Percentiles rank a stretch among this genome's conserved stretches.
phyloP scores from a whole-genome alignment of 2,329 filamentous ascomycete species.

The Botrytis aclada region DNA sequence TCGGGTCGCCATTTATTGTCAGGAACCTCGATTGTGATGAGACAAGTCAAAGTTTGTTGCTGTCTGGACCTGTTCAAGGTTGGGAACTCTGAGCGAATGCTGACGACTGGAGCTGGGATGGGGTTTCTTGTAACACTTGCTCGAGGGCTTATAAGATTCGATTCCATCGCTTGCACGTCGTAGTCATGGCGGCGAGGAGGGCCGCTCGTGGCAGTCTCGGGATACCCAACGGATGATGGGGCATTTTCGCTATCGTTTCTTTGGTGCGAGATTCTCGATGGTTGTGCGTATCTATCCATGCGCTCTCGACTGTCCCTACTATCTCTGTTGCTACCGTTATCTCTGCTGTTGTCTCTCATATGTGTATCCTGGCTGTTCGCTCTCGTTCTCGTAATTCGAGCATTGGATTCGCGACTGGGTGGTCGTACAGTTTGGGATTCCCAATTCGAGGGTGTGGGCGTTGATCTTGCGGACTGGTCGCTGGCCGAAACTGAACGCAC shows the following conservation, averaged over 20 bases:
- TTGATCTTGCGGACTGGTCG: constrained; percentile 46
- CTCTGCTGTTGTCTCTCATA: constrained; percentile 40
- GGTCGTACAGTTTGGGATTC: constrained; percentile 58
- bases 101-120: constrained; percentile 88
- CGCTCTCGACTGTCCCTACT: constrained; percentile 48
- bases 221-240: constrained; percentile 75
- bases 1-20: constrained; percentile 89
- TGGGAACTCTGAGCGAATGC: constrained; percentile 93
- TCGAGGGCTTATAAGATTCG: constrained; percentile 71
- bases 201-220: constrained; percentile 68
- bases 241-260: constrained; percentile 76
- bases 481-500: constrained; percentile 75
- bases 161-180: constrained; percentile 94
- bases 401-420: constrained; percentile 45
- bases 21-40: constrained; percentile 90
- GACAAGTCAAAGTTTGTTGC: constrained; percentile 90
- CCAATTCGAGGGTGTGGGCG: constrained; percentile 63
- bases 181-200: constrained; percentile 81
- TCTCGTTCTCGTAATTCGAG: constrained; percentile 31
- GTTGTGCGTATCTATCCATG: constrained; percentile 43
- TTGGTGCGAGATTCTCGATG: constrained; percentile 48
- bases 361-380: constrained; percentile 31
- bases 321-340: constrained; percentile 34
- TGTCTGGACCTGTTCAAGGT: constrained; percentile 88
- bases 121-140: constrained; percentile 70